Conservation (phyloP, 257 asterid genomes). For the Orobanche coerulescens region DNA sequence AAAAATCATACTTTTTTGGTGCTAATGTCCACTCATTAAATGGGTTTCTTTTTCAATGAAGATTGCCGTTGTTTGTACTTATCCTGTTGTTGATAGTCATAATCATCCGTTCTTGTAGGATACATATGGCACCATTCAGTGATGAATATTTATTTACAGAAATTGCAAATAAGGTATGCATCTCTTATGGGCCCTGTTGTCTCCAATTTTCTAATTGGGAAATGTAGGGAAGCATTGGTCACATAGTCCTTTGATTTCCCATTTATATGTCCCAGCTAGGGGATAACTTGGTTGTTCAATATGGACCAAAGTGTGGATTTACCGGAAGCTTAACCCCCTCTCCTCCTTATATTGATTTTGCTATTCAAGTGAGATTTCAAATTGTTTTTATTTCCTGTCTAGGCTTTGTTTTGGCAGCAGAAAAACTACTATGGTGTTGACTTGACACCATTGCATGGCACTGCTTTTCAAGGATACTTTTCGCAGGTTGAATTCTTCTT, state of each 20-base stretch:
- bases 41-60: background rate
- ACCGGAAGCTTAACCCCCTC: constrained; percentile 7
- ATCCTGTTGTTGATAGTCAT: constrained; percentile 16
- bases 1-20: constrained; percentile 3
- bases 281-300: constrained; percentile 5
- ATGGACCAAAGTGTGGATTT: constrained; percentile 6
- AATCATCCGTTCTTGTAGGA: constrained; percentile 49
- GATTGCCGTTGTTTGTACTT: background rate
- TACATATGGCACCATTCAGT: constrained; percentile 98
- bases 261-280: background rate
- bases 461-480: constrained; percentile 97
- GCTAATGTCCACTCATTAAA: constrained; percentile 2
- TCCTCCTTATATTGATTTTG: constrained; percentile 18
- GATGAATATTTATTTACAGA: constrained; percentile 82
- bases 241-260: background rate
- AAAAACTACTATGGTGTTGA: constrained; percentile 89
- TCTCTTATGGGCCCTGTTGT: background rate
- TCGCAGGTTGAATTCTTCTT: constrained; percentile 61
- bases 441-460: constrained; percentile 76
- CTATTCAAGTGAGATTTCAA: background rate
- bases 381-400: constrained; percentile 27
- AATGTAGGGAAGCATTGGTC: constrained; percentile 6
- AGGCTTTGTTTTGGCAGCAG: constrained; percentile 99
- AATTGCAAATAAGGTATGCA: constrained; percentile 82
- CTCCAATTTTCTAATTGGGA: background rate